Conservation (phyloP, 495 filamentous ascomycete genomes). For the Penicillium psychrofluorescens region DNA sequence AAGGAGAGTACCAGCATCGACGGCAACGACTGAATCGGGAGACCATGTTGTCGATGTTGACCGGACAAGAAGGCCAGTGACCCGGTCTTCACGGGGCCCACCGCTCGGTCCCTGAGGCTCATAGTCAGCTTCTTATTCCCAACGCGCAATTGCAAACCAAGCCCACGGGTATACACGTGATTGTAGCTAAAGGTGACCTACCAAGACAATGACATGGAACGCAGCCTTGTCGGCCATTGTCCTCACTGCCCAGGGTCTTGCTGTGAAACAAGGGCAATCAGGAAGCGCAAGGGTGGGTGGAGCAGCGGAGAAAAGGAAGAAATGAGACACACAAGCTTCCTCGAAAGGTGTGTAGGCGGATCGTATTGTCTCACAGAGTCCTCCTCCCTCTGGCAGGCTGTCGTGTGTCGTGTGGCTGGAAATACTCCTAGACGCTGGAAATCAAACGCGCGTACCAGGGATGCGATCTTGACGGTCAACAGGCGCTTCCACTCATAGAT, state of each 20-base stretch:
- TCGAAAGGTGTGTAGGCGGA: no score
- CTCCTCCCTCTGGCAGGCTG: no score
- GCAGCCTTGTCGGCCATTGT: slow-evolving; percentile 33
- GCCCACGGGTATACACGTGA: slow-evolving; percentile 5
- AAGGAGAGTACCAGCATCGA: slow-evolving; percentile 89
- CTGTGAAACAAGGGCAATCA: slow-evolving; percentile 1
- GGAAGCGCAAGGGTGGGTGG: no score
- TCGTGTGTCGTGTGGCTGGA: no score
- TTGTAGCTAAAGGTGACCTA: slow-evolving; percentile 38
- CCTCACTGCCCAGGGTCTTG: background rate
- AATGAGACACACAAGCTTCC: no score
- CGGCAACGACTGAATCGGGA: slow-evolving; percentile 72
- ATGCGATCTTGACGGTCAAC: background rate
- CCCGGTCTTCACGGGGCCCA: slow-evolving; percentile 81
- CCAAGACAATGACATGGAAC: slow-evolving; percentile 74
- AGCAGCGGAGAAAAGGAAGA: no score
- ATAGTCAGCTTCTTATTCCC: slow-evolving; percentile 11
- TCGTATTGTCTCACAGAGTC: background rate
- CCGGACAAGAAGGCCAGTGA: slow-evolving; percentile 83
- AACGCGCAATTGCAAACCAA: background rate
- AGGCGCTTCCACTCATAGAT: background rate
- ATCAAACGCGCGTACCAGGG: background rate
- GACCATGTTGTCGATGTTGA: slow-evolving; percentile 71
- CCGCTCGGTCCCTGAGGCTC: slow-evolving; percentile 79
- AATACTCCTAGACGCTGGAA: background rate